phyloP scores from a whole-genome alignment of 2,329 filamentous ascomycete species.

The Magnaporthiopsis poae region DNA sequence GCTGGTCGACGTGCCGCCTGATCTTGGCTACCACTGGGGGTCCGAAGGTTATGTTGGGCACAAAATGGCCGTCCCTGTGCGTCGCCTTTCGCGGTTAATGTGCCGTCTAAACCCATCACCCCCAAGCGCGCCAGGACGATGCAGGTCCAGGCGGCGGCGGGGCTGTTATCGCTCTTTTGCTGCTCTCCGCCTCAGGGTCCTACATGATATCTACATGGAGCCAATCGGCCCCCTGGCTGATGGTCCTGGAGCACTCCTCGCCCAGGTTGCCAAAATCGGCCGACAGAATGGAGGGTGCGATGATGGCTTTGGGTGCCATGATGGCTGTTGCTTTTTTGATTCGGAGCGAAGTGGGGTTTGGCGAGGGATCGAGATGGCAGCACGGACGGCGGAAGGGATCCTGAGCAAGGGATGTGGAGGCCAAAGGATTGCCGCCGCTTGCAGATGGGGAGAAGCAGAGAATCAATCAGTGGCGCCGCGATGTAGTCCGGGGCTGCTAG shows the following conservation, averaged over 20 bases:
- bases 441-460: not conserved
- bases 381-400: not conserved
- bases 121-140: constrained; percentile 2
- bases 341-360: not conserved
- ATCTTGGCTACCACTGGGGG: constrained; percentile 93
- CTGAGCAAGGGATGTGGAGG: not conserved
- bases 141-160: not conserved
- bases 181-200: constrained; percentile 24
- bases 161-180: not conserved
- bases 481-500: not conserved
- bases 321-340: constrained; percentile 15
- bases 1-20: constrained; percentile 70
- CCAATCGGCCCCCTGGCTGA: constrained; percentile 81
- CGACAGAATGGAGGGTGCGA: constrained; percentile 94
- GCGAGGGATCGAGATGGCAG: not conserved
- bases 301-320: constrained; percentile 87
- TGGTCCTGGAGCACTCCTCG: constrained; percentile 75
- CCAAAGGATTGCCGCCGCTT: not conserved
- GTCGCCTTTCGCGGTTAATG: not conserved
- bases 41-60: constrained; percentile 96
- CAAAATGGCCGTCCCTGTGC: constrained; percentile 89
- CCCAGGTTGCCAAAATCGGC: constrained; percentile 89
- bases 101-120: not conserved
- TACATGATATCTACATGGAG: constrained; percentile 86
- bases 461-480: not conserved